Base-by-base conservation (phyloP, 2,329 filamentous ascomycete species). In the Exserohilum turcica region DNA sequence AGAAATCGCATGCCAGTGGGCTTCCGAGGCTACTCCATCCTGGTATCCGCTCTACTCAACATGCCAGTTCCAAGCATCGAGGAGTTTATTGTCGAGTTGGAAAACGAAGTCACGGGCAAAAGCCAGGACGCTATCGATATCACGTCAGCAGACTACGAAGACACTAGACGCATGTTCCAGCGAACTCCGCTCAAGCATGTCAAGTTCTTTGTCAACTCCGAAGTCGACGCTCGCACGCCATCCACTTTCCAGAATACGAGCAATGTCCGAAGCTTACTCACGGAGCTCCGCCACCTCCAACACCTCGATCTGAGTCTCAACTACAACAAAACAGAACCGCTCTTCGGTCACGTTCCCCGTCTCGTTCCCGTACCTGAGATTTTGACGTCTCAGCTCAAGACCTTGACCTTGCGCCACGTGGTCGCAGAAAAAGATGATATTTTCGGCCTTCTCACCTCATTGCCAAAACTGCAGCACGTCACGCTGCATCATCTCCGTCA, bases 61-160 rank as follows among this genome's bases (percentile, higher is more conserved):
- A 49, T 57, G 15, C 35, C 63, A 8, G 36, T 63, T 1, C 53
- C 69, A 16, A 50, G 52, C 4, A 47, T 80, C 12, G 55, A 68
- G 2, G 76, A 77, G 40, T 56, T 80, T 2, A 31, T 72, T 5
- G 12, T 79, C 5, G 71, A 78, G 40, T 60, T 52, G 4, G 59
- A 57, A 4, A 43, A 54, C 16, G 56, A 62, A 16, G 16, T 21
- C 1, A 52, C 28, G 3, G 56, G 51, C 13, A 40, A 57, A 9
- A 39, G 48, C 32, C 40, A 56, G 29, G 42, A 54, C 18, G 27
- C 60, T 9, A 43, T 61, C 3, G 15, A 40, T 9, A 8, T 31
- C 2, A 38, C 33, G 12, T 57, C 43, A 10, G 15, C 40, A 5
- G 50, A 59, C 27, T 52, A 47, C 39, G 27, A 45, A 2, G 45